Evolutionary conservation across 139 green algal species (phyloP), one percentile per base, ranked within the genome.

Genomic region (Chlorella ohadii): DNA sequence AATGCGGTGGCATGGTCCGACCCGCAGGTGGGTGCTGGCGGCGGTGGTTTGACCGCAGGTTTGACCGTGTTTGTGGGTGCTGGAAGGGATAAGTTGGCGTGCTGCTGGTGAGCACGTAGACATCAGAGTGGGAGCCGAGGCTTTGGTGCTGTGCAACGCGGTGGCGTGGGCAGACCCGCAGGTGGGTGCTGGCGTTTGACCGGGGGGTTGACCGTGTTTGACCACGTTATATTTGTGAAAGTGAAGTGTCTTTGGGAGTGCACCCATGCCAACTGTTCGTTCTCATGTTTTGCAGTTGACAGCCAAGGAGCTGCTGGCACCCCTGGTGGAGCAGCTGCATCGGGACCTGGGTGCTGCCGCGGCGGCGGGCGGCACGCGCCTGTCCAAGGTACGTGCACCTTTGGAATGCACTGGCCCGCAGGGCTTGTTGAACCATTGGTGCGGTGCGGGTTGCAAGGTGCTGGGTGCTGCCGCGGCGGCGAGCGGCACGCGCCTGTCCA

Each of bases 131-230:
- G 77, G 61, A 7, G 47, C 63, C 6, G 92, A 96, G 79, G 87
- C 92, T 47, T 64, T 83, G 33, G n/a, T 95, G 55, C 82, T 95
- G 34, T 91, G 87, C 72, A 89, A 89, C 72, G 87, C 90, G 0
- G 88, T 91, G 33, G 84, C 86, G 28, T 91, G 84, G 79, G 87
- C 85, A 1, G 82, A 90, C 59, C 88, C 92, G 9, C 63, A 88
- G 28, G 39, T 72, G 28, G 39, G 86, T 47, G n/a, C 19, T 65
- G 44, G n/a, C n/a, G 44, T 55, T 55, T 55, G 44, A 55, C 44
- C 44, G 44, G 44, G 11, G 44, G 44, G 6, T 55, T 55, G 6
- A 11, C 6, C 44, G 7, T 6, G 7, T 55, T 6, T 55, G 44
- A 6, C 6, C 44, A 55, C 44, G 11, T 11, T 55, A 11, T 11